Conservation (phyloP, 371 early-diverging fungal genomes). For the Apophysomyces ossiformis region DNA sequence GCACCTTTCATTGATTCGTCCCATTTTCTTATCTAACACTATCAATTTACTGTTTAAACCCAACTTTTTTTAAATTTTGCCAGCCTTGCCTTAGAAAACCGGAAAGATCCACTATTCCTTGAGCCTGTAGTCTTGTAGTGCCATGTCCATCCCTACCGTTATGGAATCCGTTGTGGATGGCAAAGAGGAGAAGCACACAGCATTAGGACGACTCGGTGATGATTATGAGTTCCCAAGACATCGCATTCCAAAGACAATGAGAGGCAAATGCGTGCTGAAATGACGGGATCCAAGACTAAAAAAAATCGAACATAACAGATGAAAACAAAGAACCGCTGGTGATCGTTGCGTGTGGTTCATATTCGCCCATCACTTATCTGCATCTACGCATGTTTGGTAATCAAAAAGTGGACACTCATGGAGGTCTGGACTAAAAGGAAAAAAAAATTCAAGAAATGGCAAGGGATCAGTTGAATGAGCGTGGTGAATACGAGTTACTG, state of each 20-base stretch:
- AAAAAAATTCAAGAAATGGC: slow-evolving; percentile 89
- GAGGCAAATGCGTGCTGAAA: slow-evolving; percentile 22
- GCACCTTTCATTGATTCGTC: too few relatives aligned
- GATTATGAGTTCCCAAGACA: slow-evolving; percentile 43
- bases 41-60: too few relatives aligned
- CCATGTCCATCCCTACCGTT: slow-evolving; percentile 36
- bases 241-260: slow-evolving; percentile 35
- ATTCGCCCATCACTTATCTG: slow-evolving; percentile 95
- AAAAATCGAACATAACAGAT: slow-evolving; percentile 50
- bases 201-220: slow-evolving; percentile 23
- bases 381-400: slow-evolving; percentile 98
- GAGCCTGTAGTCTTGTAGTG: background rate
- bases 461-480: slow-evolving; percentile 77
- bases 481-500: slow-evolving; percentile 76
- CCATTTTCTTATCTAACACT: too few relatives aligned
- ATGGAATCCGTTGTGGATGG: slow-evolving; percentile 29
- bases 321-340: slow-evolving; percentile 88
- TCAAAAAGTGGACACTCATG: slow-evolving; percentile 4
- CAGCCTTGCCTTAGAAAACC: too few relatives aligned
- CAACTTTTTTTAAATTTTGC: too few relatives aligned
- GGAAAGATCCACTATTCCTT: too few relatives aligned
- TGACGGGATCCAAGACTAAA: background rate
- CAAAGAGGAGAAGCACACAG: slow-evolving; percentile 12
- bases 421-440: background rate
- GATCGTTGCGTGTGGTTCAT: slow-evolving; percentile 96